Base-by-base conservation (phyloP, 768 basidiomycete genomes). In the Hygrocybe coccinea region DNA sequence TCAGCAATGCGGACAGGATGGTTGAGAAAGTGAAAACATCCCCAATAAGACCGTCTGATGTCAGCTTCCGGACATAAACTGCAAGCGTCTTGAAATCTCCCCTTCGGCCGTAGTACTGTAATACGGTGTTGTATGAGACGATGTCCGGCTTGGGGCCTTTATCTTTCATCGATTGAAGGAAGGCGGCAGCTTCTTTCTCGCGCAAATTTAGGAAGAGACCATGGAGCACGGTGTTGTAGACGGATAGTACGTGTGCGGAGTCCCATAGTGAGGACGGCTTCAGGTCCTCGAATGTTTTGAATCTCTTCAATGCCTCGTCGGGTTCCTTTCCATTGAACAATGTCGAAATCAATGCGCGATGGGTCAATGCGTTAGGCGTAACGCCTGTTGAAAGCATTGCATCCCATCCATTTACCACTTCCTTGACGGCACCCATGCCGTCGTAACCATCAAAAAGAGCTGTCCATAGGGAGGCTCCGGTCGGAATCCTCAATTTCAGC, bases 1-100 rank as follows among this genome's bases (percentile, higher is more conserved):
- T 82, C 49, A 93, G 78, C 52, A 95, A 67, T 1, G 89, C 86
- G 22, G 86, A 82, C 15, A 97, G 82, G 33, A 97, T 78, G 11
- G 86, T 92, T 3, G 94, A 92, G 68, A 86, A 97, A 0, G 89
- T 97, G 69, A 86, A 83, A 10, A 89, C 81, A 66, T 97, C 91
- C 6, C 91, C 89, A 19, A 70, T 62, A 34, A 95, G 63, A 0
- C 77, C 76, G 1, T 71, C 75, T 12, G 74, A 65, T 22, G 74
- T 68, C 74, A 95, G 83, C 55, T 75, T 69, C 46, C 78, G 76
- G 46, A 98, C 70, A 21, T 84, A 67, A 15, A 68, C 59, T 2
- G 83, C 81, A 57, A 95, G 74, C 1, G 72, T 74, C 52, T 80
- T 77, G 62, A 91, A 78, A 66, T 94, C 82, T 25, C 77, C 76